Evolutionary conservation across 1,139 yeast genomes (phyloP).

Genomic region (Taphrina pruni): DNA sequence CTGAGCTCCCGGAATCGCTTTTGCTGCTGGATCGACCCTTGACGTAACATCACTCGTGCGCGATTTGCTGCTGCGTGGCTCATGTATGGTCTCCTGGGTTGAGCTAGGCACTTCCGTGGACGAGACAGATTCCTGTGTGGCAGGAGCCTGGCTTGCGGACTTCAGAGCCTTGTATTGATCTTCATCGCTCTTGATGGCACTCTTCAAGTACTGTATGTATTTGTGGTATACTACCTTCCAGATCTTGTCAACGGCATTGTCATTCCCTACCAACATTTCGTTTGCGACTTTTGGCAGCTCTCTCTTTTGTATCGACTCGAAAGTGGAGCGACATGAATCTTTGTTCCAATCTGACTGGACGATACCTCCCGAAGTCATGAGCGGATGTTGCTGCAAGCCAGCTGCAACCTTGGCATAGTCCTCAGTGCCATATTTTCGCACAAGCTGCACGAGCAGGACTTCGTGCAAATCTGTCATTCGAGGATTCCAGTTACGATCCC

Average conservation of each 20-base stretch:
- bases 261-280: neutral
- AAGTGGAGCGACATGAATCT: neutral
- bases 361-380: neutral
- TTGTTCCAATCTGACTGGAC: neutral
- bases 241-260: neutral
- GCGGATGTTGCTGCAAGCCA: conserved; percentile 17
- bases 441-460: conserved; percentile 17
- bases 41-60: neutral
- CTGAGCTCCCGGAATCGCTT: neutral
- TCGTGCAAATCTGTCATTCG: conserved; percentile 6
- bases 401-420: conserved; percentile 9
- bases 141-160: neutral
- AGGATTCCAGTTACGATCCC: too few species aligned
- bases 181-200: conserved; percentile 1
- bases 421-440: conserved; percentile 7
- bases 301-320: neutral
- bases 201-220: conserved; percentile 4
- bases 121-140: neutral
- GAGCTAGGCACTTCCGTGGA: conserved; percentile 21
- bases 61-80: neutral
- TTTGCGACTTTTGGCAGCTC: neutral
- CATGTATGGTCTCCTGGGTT: conserved; percentile 10
- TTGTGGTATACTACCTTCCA: neutral
- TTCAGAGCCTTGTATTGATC: neutral
- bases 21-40: neutral